These are phyloP conservation scores for Picea engelmannii DNA, from an alignment of 83 land plant genomes.

Conservation along the genomic window DNA sequence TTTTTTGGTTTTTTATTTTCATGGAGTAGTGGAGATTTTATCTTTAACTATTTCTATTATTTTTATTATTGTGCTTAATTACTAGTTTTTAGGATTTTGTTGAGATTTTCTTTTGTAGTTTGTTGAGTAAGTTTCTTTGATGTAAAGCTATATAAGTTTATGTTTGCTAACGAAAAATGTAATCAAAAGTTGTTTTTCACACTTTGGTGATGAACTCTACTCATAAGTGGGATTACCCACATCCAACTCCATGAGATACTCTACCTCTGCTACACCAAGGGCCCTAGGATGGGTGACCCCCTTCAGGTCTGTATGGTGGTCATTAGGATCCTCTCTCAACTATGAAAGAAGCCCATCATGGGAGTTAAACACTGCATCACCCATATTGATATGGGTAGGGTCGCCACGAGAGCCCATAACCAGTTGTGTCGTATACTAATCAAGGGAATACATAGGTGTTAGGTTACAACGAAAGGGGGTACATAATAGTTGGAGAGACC, in stretches of 20 bases:
- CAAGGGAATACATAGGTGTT: conserved; percentile 98
- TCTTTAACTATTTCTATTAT: too few relatives aligned
- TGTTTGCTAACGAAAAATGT: too few relatives aligned
- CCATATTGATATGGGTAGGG: conserved; percentile 97
- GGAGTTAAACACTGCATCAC: conserved; percentile 98
- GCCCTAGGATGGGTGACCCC: conserved; percentile 99
- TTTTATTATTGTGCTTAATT: too few relatives aligned
- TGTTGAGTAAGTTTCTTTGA: too few relatives aligned
- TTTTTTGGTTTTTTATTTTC: too few relatives aligned
- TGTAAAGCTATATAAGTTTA: too few relatives aligned
- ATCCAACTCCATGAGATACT: conserved; percentile 62
- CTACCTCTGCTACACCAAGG: conserved; percentile 96
- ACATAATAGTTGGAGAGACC: conserved; percentile 96
- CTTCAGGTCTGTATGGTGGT: conserved; percentile 82
- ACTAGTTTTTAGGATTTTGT: too few relatives aligned
- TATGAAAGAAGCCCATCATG: conserved; percentile 94
- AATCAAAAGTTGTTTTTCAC: too few relatives aligned
- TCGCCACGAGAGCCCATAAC: conserved; percentile 86
- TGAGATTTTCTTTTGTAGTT: too few relatives aligned
- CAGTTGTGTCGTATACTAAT: conserved; percentile 94
- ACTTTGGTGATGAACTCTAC: too few relatives aligned
- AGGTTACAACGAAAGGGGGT: conserved; percentile 93
- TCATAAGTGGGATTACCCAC: neutral
- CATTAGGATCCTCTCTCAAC: conserved; percentile 67
- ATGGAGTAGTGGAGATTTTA: too few relatives aligned